Base-by-base conservation (phyloP, 2,329 filamentous ascomycete genomes). In the Alternaria gaisen region DNA sequence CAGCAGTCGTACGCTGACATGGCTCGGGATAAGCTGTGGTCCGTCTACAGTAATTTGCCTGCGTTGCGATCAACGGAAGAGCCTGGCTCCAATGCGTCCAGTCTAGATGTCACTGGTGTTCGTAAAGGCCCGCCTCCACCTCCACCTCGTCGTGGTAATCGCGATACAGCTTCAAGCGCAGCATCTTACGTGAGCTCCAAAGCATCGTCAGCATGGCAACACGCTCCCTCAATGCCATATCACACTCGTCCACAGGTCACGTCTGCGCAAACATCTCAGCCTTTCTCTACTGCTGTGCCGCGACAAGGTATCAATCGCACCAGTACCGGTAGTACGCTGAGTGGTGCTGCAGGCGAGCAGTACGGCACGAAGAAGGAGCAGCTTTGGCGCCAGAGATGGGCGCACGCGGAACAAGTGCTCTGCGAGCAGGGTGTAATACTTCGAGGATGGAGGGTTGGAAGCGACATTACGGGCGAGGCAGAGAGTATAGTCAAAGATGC, bases 381-480 rank as follows among this genome's bases (percentile, higher is more conserved):
- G 61, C 72, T 93, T 48, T 95, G 91, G 92, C 83, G 84, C 63
- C 85, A 88, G 57, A 81, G 92, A 41, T 86, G 91, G 80, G 85
- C 84, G 42, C 81, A 86, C 44, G 91, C 91, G 4, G 87, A 90
- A 64, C 81, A 83, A 42, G 81, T 87, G 30, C 82, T 94, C 10
- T 86, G 87, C n/a, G 80, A 82, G 5, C 81, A 88, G 40, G 90
- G 90, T 4, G 90, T 95, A 1, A 80, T 85, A 65, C 74, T 95
- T 36, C 87, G 91, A 64, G 92, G 86, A 20, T 95, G 92, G 92
- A 84, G 90, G 42, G 85, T 85, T 11, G 92, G 92, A 0, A 82
- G 84, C 28, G 92, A 95, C 80, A 90, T 92, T 8, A 82, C 87
- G 57, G 82, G 82, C 1, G 89, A 91, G 76, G 88, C 90, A 3